Base-by-base conservation (phyloP, 768 basidiomycete species). In the Podaxis mareebaensis region DNA sequence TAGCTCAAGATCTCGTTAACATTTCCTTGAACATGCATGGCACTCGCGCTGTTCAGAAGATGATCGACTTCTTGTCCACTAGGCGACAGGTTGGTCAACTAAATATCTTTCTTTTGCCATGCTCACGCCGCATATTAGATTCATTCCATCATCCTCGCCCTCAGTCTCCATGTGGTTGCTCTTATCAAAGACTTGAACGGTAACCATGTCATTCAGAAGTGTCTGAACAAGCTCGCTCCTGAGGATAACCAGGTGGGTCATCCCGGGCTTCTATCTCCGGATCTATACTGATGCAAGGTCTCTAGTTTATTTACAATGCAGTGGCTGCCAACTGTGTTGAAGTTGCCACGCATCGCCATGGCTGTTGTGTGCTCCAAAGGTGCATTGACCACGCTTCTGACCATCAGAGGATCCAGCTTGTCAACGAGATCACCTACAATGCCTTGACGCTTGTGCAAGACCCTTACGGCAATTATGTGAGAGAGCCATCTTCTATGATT, bases 11-110 rank as follows among this genome's bases (percentile, higher is more conserved):
- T 69, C 85, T 99, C 55, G 97, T 99, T 70, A 95, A 91, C 73
- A 99, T 99, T 72, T 97, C 95, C 38, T 82, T 99, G 66, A 99
- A 99, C 78, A 99, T 99, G 97, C 97, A 99, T 76, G 97, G 97
- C 36, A 99, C 97, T 36, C 89, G 97, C 65, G 97, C 97, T 28
- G 97, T 99, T 63, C 97, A 99, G 81, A 99, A 99, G 81, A 99
- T 99, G 96, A 97, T 99, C 66, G 97, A 99, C 76, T 99, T 97
- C 82, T 79, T 99, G 72, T 96, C 96, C 22, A 95, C 93, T 59
- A 89, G 93, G 70, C 82, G 97, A 72, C 94, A 95, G 91, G 93
- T 81, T 80, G 85, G 89, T 86, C 66, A 64, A 71, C 24, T 42
- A 24, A 58, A 72, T 66, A 65, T 68, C 57, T 46, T 46, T 63